phyloP scores from a whole-genome alignment of 352 stramenopile genomes.

The Blastocystis sp. region DNA sequence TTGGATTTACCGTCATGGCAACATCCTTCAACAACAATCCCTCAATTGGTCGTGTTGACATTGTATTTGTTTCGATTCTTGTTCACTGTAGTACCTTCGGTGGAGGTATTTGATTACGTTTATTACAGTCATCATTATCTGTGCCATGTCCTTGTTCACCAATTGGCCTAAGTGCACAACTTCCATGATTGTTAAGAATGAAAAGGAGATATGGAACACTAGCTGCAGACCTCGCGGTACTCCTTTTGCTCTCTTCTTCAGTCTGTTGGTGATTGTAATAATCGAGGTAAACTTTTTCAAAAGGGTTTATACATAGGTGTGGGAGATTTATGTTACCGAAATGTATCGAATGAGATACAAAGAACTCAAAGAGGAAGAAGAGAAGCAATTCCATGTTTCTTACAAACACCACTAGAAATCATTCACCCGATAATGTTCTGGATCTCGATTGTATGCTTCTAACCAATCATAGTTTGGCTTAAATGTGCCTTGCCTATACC shows the following conservation, averaged over 20 bases:
- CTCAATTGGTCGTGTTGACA: constrained; percentile 11
- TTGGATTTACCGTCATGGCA: constrained; percentile 46
- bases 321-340: constrained; percentile 42
- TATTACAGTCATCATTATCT: constrained; percentile 31
- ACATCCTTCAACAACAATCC: constrained; percentile 41
- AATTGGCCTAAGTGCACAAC: constrained; percentile 49
- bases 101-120: constrained; percentile 40
- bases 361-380: constrained; percentile 6
- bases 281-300: not conserved
- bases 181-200: not conserved
- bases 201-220: constrained; percentile 43
- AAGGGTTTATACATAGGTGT: not conserved
- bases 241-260: constrained; percentile 55
- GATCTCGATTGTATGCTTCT: constrained; percentile 45
- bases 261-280: constrained; percentile 33
- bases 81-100: constrained; percentile 20
- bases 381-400: constrained; percentile 1
- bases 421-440: constrained; percentile 43
- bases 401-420: constrained; percentile 11
- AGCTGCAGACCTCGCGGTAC: not conserved
- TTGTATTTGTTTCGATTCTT: not conserved
- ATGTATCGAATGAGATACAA: constrained; percentile 40
- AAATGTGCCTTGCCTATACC: not conserved
- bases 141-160: constrained; percentile 10
- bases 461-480: constrained; percentile 32